Evolutionary conservation across 116 monocot species (phyloP), one percentile per base, ranked within the genome.

Genomic region (Posidonia oceanica): DNA sequence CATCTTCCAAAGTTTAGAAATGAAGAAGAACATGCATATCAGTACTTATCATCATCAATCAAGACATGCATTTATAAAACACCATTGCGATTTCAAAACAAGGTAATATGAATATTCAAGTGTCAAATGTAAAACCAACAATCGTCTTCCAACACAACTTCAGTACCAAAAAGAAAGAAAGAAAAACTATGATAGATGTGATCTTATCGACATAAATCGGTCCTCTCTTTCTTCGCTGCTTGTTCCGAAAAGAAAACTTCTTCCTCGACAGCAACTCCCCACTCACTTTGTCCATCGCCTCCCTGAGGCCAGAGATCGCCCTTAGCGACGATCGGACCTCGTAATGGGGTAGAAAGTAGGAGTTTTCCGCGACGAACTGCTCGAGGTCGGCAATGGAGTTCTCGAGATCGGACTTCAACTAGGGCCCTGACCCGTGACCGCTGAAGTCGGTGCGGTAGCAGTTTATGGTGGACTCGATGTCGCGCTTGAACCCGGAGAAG

Each of bases 261-360:
- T 89, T 97, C 55, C 87, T 76, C 3, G 92, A 89, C 7, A 78
- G 21, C 14, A 92, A 36, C 7, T 80, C 56, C 4, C 83, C 66
- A 52, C 57, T 79, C 16, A 72, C 80, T 37, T 22, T 66, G 17
- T 87, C 87, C 11, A 87, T 68, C 3, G n/a, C n/a, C n/a, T n/a
- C n/a, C n/a, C n/a, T n/a, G n/a, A n/a, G n/a, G n/a, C n/a, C n/a
- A n/a, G n/a, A 29, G 14, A 89, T 75, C 23, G 89, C 29, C 18
- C 83, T 83, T 18, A 97, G 77, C 14, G 85, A 75, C 38, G 87
- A 80, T 3, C 97, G 87, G 62, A 97, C 79, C 71, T 97, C 96
- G 75, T 89, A 97, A 55, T 92, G 75, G 2, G 96, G 96, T 12
- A 91, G 78, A 65, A 85, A 85, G 77, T 89, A 89, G 52, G 92